Base-by-base conservation (phyloP, 495 filamentous ascomycete species). In the Penicillium turbatum region DNA sequence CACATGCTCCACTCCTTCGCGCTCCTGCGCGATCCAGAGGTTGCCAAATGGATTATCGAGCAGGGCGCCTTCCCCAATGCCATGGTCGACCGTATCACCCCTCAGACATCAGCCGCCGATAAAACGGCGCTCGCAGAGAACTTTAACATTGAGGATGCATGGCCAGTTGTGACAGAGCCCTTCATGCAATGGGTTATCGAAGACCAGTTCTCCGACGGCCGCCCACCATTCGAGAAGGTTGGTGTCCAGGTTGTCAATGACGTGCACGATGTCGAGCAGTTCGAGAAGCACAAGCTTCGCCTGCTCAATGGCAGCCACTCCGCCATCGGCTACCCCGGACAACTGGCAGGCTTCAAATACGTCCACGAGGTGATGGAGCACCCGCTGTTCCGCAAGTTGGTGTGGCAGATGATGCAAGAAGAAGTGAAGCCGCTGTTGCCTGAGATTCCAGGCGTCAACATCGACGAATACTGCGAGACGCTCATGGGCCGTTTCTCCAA, bases 171-270 rank as follows among this genome's bases (percentile, higher is more conserved):
- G 27, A 78, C 74, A 1, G 74, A 78, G 66, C 74, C 74, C 48
- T 78, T 78, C 60, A 74, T 68, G 67, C 72, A 78, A 56, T 78
- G 74, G 74, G 74, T 78, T 2, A 65, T 78, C 27, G 74, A 78
- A 51, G 73, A 78, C 57, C 59, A 73, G 37, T 78, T 78, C 64
- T 69, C 61, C 42, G 69, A 78, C 49, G 74, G 74, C 17, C 73
- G 73, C 43, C 74, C 74, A 6, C 64, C 70, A 1, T 76, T 78
- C 42, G 72, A 76, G 35, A 72, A 73, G 57, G 73, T 69, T 51
- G 74, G 73, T 16, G 74, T 72, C 12, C 71, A 78, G 60, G 60
- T 78, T 17, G 74, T 78, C 53, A 72, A 68, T 59, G 62, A 78
- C 48, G 69, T 74, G 8, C 66, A 74, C 52, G 58, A 62, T 17